Conservation (phyloP, 306 rosid species). For the Quercus alba region DNA sequence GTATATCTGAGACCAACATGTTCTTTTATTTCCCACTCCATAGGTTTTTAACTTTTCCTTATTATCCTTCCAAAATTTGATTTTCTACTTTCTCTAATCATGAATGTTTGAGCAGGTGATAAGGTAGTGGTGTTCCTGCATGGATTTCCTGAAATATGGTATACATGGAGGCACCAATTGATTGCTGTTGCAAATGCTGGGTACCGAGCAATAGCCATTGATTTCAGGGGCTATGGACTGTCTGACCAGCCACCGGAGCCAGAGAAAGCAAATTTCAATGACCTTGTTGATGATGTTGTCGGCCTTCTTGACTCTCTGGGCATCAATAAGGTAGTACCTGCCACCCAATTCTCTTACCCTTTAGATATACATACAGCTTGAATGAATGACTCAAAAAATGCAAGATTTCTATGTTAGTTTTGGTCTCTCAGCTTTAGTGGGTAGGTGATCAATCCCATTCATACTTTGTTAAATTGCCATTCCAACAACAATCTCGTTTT, state of each 20-base stretch:
- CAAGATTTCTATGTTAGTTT: not conserved
- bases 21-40: not conserved
- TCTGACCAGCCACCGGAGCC: slow-evolving; percentile 57
- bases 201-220: slow-evolving; percentile 60
- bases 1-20: not conserved
- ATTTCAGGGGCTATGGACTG: slow-evolving; percentile 78
- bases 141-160: slow-evolving; percentile 86
- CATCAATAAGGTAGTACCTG: slow-evolving; percentile 43
- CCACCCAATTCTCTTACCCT: not conserved
- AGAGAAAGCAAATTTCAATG: slow-evolving; percentile 41
- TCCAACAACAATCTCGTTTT: no score
- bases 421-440: no score
- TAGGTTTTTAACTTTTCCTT: no score
- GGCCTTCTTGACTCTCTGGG: slow-evolving; percentile 51
- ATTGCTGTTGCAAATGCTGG: slow-evolving; percentile 62
- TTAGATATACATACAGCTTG: not conserved
- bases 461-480: no score
- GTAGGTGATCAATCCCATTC: no score
- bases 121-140: slow-evolving; percentile 70
- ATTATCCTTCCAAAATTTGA: not conserved
- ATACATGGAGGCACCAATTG: slow-evolving; percentile 79
- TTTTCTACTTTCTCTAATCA: not conserved
- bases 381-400: not conserved
- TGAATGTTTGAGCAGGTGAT: slow-evolving; percentile 32
- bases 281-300: slow-evolving; percentile 43